Percentiles rank a stretch among this genome's conserved stretches.
These are phyloP conservation scores for Aspergillus steynii DNA, from an alignment of 495 filamentous ascomycete genomes.

Conservation along the genomic window DNA sequence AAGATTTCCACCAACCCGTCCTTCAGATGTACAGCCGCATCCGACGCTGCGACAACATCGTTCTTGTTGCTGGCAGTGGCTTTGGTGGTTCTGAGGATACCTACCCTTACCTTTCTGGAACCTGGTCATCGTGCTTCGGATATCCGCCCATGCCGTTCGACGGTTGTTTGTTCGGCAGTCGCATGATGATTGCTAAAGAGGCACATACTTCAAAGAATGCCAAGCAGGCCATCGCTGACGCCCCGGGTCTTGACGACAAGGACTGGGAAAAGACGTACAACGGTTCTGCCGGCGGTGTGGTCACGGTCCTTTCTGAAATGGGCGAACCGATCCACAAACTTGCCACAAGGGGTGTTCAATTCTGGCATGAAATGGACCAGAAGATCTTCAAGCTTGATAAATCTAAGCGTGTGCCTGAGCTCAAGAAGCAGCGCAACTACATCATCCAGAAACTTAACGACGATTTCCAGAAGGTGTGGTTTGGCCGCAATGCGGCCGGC, in stretches of 20 bases:
- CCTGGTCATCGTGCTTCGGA: conserved; percentile 80
- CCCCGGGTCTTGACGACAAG: conserved; percentile 79
- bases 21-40: conserved; percentile 89
- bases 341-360: conserved; percentile 87
- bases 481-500: conserved; percentile 76
- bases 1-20: conserved; percentile 93
- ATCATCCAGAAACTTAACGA: conserved; percentile 98
- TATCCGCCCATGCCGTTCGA: conserved; percentile 95
- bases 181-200: conserved; percentile 94
- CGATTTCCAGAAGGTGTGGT: conserved; percentile 99
- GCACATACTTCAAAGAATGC: conserved; percentile 89
- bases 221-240: conserved; percentile 93
- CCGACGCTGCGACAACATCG: conserved; percentile 77
- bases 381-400: conserved; percentile 97
- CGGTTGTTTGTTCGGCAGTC: conserved; percentile 85
- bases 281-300: conserved; percentile 84
- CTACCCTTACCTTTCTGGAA: conserved; percentile 88
- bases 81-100: conserved; percentile 91
- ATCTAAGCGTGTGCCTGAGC: conserved; percentile 85
- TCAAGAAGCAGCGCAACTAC: conserved; percentile 88
- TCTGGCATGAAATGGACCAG: conserved; percentile 98
- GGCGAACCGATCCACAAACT: conserved; percentile 98
- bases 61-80: conserved; percentile 86
- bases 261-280: conserved; percentile 99
- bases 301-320: conserved; percentile 98